Evolutionary conservation across 2,329 filamentous ascomycete genomes (phyloP).

Genomic region (Neopestalotiopsis clavispora): DNA sequence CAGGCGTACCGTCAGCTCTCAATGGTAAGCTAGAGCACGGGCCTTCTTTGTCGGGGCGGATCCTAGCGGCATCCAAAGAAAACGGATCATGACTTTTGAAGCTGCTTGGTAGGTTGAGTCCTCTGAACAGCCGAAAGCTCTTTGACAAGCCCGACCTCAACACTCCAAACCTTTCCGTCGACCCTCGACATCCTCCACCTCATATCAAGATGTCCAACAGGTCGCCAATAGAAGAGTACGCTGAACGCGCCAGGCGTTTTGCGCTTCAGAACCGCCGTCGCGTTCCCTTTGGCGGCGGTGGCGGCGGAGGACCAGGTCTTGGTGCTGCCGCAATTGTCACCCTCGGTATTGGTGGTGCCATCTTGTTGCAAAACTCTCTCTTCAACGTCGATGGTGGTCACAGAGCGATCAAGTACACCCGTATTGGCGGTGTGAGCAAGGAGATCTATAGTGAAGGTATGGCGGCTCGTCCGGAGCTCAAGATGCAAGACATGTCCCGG

Average conservation of each 20-base stretch:
- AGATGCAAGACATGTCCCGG: slow-evolving; percentile 4
- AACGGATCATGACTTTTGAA: slow-evolving; percentile 24
- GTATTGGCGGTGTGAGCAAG: slow-evolving; percentile 89
- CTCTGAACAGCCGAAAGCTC: slow-evolving; percentile 3
- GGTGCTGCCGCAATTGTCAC: slow-evolving; percentile 46
- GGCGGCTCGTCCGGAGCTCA: slow-evolving; percentile 20
- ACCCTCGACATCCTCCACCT: not conserved
- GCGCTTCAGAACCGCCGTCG: slow-evolving; percentile 34
- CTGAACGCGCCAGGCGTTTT: slow-evolving; percentile 22
- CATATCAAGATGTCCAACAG: slow-evolving; percentile 34
- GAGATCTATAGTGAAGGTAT: slow-evolving; percentile 95
- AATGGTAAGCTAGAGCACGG: slow-evolving; percentile 9
- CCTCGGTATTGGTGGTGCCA: slow-evolving; percentile 51
- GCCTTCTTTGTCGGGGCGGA: slow-evolving; percentile 5
- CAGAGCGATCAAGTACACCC: slow-evolving; percentile 97
- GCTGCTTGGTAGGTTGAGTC: not conserved
- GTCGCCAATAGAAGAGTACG: slow-evolving; percentile 35
- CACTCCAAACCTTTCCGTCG: not conserved
- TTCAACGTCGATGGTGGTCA: slow-evolving; percentile 97
- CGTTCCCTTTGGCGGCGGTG: slow-evolving; percentile 21
- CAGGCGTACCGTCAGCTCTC: not conserved
- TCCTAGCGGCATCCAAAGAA: slow-evolving; percentile 20
- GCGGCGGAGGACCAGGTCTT: slow-evolving; percentile 47
- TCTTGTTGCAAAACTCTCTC: slow-evolving; percentile 63
- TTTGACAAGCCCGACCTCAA: not conserved